phyloP scores from a whole-genome alignment of 148 eudicot species.

The Chenopodium formosanum region DNA sequence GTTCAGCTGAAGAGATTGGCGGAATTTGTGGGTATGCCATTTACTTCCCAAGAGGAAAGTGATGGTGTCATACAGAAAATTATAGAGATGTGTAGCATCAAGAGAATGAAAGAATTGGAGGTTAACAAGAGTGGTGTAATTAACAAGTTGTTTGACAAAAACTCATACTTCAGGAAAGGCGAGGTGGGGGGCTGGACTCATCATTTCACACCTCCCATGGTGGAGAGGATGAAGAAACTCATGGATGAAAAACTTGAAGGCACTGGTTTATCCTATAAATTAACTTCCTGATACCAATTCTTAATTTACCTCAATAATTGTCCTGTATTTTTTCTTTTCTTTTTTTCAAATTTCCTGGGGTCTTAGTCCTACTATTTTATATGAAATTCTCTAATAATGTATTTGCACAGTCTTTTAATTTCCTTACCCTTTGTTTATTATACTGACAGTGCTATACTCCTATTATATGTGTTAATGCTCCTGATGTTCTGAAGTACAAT shows the following conservation, averaged over 20 bases:
- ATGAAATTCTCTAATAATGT: background rate
- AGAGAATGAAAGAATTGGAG: conserved; percentile 26
- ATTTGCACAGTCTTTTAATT: background rate
- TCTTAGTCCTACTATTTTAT: background rate
- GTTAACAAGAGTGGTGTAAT: conserved; percentile 25
- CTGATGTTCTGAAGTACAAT: too few relatives aligned
- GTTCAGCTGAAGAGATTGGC: conserved; percentile 25
- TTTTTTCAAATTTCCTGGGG: background rate
- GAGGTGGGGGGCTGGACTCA: conserved; percentile 25
- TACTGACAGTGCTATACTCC: background rate
- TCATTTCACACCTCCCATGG: conserved; percentile 23
- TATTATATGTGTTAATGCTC: too few relatives aligned
- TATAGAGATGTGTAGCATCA: conserved; percentile 22
- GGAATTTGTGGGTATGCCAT: conserved; percentile 21
- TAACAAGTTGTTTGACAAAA: conserved; percentile 22
- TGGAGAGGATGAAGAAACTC: conserved; percentile 13
- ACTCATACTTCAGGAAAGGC: conserved; percentile 24
- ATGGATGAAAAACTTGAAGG: conserved; percentile 27
- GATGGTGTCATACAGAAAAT: conserved; percentile 23
- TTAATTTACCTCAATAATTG: background rate
- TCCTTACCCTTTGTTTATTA: background rate
- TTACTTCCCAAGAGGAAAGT: conserved; percentile 25
- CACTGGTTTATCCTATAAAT: conserved; percentile 25
- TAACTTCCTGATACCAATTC: background rate
- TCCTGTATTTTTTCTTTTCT: background rate